Percentiles rank a stretch among this genome's conserved stretches.
Evolutionary conservation across 441 rosid species (phyloP).

Genomic region (Lepidium campestre): DNA sequence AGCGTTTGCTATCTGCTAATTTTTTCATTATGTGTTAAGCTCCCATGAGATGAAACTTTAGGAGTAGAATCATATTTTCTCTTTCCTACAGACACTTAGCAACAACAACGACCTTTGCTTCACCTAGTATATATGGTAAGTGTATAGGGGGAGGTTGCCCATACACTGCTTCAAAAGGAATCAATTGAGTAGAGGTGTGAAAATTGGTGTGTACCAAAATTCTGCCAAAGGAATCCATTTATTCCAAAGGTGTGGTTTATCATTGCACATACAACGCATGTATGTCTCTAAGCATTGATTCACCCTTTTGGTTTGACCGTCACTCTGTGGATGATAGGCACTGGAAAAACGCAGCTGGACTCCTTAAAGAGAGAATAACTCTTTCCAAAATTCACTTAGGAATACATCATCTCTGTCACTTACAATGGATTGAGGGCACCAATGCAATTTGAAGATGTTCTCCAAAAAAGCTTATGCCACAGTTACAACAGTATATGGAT

Average conservation of each 20-base stretch:
- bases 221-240: not conserved
- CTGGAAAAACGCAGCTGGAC: fast-evolving
- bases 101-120: not conserved
- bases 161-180: not conserved
- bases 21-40: not conserved
- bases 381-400: fast-evolving
- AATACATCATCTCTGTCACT: not conserved
- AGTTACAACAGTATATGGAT: not conserved
- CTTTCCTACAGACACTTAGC: not conserved
- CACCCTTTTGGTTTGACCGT: not conserved
- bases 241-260: fast-evolving
- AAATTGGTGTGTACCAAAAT: not conserved
- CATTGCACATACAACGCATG: not conserved
- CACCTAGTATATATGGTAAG: not conserved
- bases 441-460: not conserved
- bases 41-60: not conserved
- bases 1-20: not conserved
- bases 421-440: fast-evolving
- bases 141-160: no score
- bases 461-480: not conserved
- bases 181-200: fast-evolving
- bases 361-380: fast-evolving
- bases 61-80: not conserved
- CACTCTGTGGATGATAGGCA: not conserved
- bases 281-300: not conserved